A percentile compares a stretch with the other conserved stretches of the same genome.
Conservation (phyloP, 176 grass and related monocot genomes). For the Aechmea fasciata region DNA sequence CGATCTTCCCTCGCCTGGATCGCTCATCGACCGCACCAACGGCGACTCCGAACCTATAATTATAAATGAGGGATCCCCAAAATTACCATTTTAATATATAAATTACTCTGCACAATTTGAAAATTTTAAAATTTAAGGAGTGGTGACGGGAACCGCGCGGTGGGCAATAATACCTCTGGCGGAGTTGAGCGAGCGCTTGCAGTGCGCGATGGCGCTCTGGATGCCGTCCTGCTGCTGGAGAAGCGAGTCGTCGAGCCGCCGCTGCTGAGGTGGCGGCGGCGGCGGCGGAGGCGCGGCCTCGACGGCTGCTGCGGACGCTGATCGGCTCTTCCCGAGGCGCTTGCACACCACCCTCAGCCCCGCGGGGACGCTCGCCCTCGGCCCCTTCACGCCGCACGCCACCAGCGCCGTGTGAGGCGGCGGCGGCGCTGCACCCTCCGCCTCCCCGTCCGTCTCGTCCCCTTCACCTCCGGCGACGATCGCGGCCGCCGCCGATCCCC, state of each 20-base stretch:
- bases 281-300: constrained; percentile 16
- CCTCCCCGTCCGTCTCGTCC: background rate
- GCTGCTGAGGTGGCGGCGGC: constrained; percentile 10
- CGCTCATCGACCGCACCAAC: constrained; percentile 43
- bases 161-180: constrained; percentile 31
- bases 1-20: constrained; percentile 24
- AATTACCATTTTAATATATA: too few species aligned
- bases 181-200: constrained; percentile 82
- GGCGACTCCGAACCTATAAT: constrained; percentile 50
- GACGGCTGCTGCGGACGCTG: constrained; percentile 65
- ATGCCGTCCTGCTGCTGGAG: constrained; percentile 83
- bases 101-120: too few species aligned
- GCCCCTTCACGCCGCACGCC: constrained; percentile 57
- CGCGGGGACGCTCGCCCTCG: constrained; percentile 51
- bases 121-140: background rate
- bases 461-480: background rate
- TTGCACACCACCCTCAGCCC: constrained; percentile 80
- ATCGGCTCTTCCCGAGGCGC: constrained; percentile 78
- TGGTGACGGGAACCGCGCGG: background rate
- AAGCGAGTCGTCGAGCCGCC: constrained; percentile 73
- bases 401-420: constrained; percentile 27
- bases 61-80: background rate
- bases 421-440: background rate
- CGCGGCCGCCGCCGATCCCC: constrained; percentile 23
- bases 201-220: constrained; percentile 95